A percentile compares a stretch with the other conserved stretches of the same genome.
Evolutionary conservation across 2,329 filamentous ascomycete species (phyloP).

Genomic region (Phialophora expanda): DNA sequence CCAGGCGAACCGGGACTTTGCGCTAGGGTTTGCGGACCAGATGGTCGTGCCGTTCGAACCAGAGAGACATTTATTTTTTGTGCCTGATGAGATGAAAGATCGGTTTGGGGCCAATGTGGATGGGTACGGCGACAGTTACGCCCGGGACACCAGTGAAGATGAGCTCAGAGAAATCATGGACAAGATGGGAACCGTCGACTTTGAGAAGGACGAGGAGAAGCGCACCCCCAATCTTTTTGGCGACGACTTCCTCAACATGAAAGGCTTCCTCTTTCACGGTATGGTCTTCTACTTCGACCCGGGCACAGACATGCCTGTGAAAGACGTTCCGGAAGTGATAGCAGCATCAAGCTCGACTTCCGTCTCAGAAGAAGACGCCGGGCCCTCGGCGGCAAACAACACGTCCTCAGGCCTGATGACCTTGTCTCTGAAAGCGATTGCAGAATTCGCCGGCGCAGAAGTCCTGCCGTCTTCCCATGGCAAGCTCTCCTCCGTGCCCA

Average conservation of each 20-base stretch:
- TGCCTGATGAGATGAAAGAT: conserved; percentile 60
- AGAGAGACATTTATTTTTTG: conserved; percentile 73
- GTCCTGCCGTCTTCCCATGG: conserved; percentile 49
- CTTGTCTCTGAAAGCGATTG: conserved; percentile 59
- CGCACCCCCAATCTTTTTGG: conserved; percentile 39
- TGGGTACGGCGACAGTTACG: conserved; percentile 80
- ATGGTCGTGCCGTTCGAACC: conserved; percentile 70
- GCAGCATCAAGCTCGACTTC: background rate
- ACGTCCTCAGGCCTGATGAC: conserved; percentile 40
- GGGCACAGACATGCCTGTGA: background rate
- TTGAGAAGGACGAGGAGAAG: conserved; percentile 37
- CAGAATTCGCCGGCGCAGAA: conserved; percentile 72
- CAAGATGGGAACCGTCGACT: conserved; percentile 46
- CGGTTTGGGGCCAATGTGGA: conserved; percentile 66
- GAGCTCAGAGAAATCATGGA: conserved; percentile 58
- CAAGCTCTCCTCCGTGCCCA: conserved; percentile 45
- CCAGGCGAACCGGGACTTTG: conserved; percentile 58
- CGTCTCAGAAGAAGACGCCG: conserved; percentile 10
- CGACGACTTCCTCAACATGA: conserved; percentile 28
- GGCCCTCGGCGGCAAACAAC: background rate
- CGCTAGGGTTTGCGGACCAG: conserved; percentile 56
- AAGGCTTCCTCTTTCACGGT: conserved; percentile 57
- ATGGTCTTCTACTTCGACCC: conserved; percentile 52
- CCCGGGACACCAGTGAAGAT: conserved; percentile 67
- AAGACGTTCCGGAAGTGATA: background rate